phyloP scores from a whole-genome alignment of 371 early-diverging fungal genomes.

The Entomophthora muscae region DNA sequence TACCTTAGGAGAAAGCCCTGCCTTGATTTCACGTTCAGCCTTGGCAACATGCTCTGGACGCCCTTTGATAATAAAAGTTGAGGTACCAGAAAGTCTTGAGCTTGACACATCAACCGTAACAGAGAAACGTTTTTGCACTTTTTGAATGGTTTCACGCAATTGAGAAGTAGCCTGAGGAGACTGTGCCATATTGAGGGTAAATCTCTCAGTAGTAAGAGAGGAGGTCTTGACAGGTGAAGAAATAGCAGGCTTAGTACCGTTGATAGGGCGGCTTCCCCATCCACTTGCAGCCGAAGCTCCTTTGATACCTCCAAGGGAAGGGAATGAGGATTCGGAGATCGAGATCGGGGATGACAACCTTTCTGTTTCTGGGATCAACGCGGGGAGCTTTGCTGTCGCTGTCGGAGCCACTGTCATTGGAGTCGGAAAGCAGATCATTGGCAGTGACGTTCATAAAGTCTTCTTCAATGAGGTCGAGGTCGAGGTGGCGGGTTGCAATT shows the following conservation, averaged over 20 bases:
- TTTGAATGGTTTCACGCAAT: conserved; percentile 13
- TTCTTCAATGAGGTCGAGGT: not conserved
- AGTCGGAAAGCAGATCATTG: not conserved
- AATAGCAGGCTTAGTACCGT: not conserved
- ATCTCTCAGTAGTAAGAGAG: conserved; percentile 28
- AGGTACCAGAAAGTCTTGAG: conserved; percentile 49
- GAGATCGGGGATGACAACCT: conserved; percentile 7
- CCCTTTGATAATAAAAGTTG: conserved; percentile 74
- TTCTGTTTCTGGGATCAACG: not conserved
- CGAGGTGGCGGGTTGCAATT: conserved; percentile 1
- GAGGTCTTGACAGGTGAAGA: not conserved
- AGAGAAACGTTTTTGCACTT: conserved; percentile 30
- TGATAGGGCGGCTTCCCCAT: conserved; percentile 1
- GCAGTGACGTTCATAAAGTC: not conserved
- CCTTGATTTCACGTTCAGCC: conserved; percentile 60
- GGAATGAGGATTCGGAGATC: conserved; percentile 9
- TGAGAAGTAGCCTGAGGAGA: conserved; percentile 22
- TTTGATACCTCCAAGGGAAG: conserved; percentile 4
- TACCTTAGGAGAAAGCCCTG: conserved; percentile 59
- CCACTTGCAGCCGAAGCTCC: not conserved
- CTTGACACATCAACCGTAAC: conserved; percentile 78
- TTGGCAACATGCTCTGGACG: conserved; percentile 50
- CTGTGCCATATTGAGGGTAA: conserved; percentile 40
- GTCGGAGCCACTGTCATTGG: not conserved
- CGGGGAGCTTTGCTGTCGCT: not conserved